Base-by-base conservation (phyloP, 768 basidiomycete genomes). In the Amylocystis lapponica region DNA sequence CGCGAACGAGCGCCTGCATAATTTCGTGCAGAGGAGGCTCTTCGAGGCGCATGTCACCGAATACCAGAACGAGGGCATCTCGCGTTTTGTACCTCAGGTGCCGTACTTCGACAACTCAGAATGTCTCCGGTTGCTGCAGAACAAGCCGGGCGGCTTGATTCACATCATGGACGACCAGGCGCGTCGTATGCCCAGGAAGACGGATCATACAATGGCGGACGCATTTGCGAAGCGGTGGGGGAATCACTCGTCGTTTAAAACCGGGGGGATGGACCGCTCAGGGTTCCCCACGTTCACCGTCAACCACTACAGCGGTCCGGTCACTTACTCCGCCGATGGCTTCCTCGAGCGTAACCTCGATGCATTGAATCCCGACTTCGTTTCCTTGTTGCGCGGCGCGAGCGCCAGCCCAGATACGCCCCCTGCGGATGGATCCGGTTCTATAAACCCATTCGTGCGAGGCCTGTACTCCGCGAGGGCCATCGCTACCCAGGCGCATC, bases 141-240 rank as follows among this genome's bases (percentile, higher is more conserved):
- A 90, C 57, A 71, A 71, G 42, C 92, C 89, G 1, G 94, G 93
- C 9, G 96, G 96, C 2, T 70, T 99, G 25, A 81, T 97, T 41
- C 91, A 95, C 56, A 97, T 98, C 63, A 90, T 97, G 86, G 94
- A 98, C 58, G 95, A 98, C 58, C 93, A 96, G 63, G 87, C 93
- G 1, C 76, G 86, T 11, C 74, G 87, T 29, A 75, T 78, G 44
- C 83, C 80, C 46, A 94, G 92, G 67, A 93, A 94, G 78, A 94
- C 84, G 2, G 91, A 95, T 55, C 77, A 84, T 41, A 89, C 86
- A 0, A 96, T 98, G 91, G 79, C 94, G 8, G 92, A 96, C 54
- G 90, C 94, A 0, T 91, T 97, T 58, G 71, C 77, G 36, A 98
- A 97, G 64, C 78, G 95, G 1, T 97, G 93, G 90, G 88, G 82